Percentiles rank a stretch among this genome's conserved stretches.
These are phyloP conservation scores for Tripterygium wilfordii DNA, from an alignment of 177 flowering plant genomes.

Conservation along the genomic window DNA sequence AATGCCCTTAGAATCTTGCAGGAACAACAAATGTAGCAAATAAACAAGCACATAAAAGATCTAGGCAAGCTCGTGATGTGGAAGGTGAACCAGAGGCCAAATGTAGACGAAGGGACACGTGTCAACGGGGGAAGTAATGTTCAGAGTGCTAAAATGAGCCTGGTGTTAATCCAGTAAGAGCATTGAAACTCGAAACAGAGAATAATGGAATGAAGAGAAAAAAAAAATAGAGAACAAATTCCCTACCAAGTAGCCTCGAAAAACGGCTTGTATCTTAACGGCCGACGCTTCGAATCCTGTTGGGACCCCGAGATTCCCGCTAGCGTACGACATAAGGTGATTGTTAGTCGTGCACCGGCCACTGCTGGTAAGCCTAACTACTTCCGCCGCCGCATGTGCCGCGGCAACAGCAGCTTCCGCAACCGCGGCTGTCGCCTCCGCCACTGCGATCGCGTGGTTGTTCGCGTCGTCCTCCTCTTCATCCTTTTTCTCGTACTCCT, in stretches of 20 bases:
- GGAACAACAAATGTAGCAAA: too few relatives aligned
- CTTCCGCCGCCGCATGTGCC: slow-evolving; percentile 60
- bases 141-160: too few relatives aligned
- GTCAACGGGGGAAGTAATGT: not conserved
- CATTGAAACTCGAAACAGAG: not conserved
- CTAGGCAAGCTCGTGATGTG: too few relatives aligned
- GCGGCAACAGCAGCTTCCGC: slow-evolving; percentile 71
- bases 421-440: slow-evolving; percentile 57
- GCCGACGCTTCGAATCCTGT: slow-evolving; percentile 53
- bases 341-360: slow-evolving; percentile 23
- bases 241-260: slow-evolving; percentile 67
- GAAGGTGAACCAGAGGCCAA: too few relatives aligned
- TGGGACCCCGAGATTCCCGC: slow-evolving; percentile 5
- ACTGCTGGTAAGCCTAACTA: slow-evolving; percentile 46
- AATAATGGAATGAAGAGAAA: not conserved
- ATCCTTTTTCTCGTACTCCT: not conserved
- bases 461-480: slow-evolving; percentile 22
- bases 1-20: too few relatives aligned
- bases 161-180: too few relatives aligned
- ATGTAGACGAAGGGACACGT: not conserved
- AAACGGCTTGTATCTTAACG: slow-evolving; percentile 53
- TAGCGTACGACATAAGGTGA: slow-evolving; percentile 11
- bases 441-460: slow-evolving; percentile 59
- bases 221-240: not conserved
- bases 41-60: too few relatives aligned